Conservation (phyloP, 2,329 filamentous ascomycete genomes). For the Teratosphaeria destructans region DNA sequence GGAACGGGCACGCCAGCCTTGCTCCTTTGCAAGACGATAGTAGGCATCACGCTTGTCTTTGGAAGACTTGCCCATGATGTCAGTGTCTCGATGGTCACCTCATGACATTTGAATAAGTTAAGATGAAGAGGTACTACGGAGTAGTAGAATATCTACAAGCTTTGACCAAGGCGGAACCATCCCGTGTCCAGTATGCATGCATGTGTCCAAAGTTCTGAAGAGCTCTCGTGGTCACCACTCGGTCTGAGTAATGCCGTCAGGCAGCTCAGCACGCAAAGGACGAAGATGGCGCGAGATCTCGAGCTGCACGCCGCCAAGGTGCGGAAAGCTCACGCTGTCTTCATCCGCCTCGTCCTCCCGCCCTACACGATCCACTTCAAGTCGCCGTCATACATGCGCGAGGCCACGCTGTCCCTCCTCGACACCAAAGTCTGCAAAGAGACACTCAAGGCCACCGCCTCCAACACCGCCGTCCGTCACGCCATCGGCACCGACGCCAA, state of each 20-base stretch:
- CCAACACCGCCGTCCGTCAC: slow-evolving; percentile 42
- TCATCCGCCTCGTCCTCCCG: slow-evolving; percentile 35
- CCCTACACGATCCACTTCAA: slow-evolving; percentile 50
- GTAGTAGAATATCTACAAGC: not conserved
- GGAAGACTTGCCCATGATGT: slow-evolving; percentile 59
- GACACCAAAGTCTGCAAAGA: slow-evolving; percentile 46
- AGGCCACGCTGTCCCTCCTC: slow-evolving; percentile 48
- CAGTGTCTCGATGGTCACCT: no score
- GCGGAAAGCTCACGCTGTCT: slow-evolving; percentile 29
- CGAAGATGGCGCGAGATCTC: not conserved
- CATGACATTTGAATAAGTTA: no score
- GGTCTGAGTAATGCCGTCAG: not conserved
- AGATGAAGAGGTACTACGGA: not conserved
- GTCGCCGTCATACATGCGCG: slow-evolving; percentile 48
- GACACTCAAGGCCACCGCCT: slow-evolving; percentile 48
- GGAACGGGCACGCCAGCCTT: slow-evolving; percentile 92
- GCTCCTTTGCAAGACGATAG: slow-evolving; percentile 94
- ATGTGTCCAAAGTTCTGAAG: not conserved
- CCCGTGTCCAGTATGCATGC: not conserved
- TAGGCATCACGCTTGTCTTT: slow-evolving; percentile 99
- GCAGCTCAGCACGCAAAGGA: not conserved
- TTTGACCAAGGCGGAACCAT: not conserved
- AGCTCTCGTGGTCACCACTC: not conserved
- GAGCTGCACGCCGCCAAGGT: not conserved
- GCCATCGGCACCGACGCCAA: slow-evolving; percentile 46